Evolutionary conservation across 129 eudicot genomes (phyloP).

Genomic region (Escallonia herrerae): DNA sequence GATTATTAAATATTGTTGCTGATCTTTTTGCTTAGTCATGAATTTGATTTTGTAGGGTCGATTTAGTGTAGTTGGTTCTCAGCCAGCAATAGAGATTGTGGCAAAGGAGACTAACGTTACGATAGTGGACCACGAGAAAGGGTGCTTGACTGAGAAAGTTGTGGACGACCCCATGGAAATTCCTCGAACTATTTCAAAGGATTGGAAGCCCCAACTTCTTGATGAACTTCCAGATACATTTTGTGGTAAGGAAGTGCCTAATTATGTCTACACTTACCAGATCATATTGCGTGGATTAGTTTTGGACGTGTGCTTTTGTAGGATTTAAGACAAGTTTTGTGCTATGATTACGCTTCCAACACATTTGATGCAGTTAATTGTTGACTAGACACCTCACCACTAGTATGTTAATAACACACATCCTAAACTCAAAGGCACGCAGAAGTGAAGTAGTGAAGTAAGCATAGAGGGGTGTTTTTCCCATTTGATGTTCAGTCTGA

Average conservation of each 20-base stretch:
- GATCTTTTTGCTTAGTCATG: constrained; percentile 2
- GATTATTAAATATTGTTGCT: background rate
- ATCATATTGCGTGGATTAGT: too few species aligned
- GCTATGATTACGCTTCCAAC: too few species aligned
- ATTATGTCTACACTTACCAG: too few species aligned
- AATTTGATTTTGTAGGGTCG: constrained; percentile 57
- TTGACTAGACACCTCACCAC: too few species aligned
- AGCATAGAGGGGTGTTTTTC: too few species aligned
- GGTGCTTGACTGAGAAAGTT: constrained; percentile 42
- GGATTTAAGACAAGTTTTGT: too few species aligned
- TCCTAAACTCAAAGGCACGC: too few species aligned
- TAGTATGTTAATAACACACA: too few species aligned
- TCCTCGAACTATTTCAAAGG: constrained; percentile 52
- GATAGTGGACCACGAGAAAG: constrained; percentile 64
- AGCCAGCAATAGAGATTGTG: constrained; percentile 73
- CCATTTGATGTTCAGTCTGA: too few species aligned
- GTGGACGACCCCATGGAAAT: constrained; percentile 77
- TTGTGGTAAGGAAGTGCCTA: constrained; percentile 50
- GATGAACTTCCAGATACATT: constrained; percentile 82
- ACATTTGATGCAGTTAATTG: too few species aligned
- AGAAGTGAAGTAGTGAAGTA: too few species aligned
- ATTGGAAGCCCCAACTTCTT: constrained; percentile 68
- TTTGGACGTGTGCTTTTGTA: too few species aligned
- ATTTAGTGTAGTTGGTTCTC: constrained; percentile 86
- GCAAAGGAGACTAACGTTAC: constrained; percentile 75